Evolutionary conservation across 805 yeast genomes (phyloP).

Genomic region (Sporopachydermia quercuum): DNA sequence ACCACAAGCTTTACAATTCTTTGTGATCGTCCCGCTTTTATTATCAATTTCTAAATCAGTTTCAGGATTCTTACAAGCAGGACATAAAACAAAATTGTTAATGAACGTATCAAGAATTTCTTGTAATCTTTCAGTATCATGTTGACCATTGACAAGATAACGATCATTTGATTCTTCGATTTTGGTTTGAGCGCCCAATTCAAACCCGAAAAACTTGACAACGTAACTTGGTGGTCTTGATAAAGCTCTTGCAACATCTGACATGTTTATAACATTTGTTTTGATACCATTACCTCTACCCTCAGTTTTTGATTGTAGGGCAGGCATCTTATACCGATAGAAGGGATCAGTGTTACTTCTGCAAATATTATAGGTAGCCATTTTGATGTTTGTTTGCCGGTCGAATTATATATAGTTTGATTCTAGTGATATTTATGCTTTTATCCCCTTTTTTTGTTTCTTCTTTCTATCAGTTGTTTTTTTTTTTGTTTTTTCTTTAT

Average conservation of each 20-base stretch:
- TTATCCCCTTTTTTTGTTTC: background rate
- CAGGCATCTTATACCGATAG: slow-evolving; percentile 99
- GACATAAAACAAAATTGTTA: slow-evolving; percentile 83
- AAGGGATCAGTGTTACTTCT: slow-evolving; percentile 97
- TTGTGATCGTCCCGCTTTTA: slow-evolving; percentile 58
- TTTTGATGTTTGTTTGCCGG: slow-evolving; percentile 19
- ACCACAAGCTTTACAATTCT: slow-evolving; percentile 99
- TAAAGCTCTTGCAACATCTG: slow-evolving; percentile 89
- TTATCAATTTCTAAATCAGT: slow-evolving; percentile 68
- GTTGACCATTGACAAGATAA: slow-evolving; percentile 87
- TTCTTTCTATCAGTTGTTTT: background rate
- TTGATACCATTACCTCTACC: slow-evolving; percentile 99
- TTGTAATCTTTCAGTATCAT: slow-evolving; percentile 80
- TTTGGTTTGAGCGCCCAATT: slow-evolving; percentile 91
- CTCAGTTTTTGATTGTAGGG: slow-evolving; percentile 90
- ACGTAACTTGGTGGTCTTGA: slow-evolving; percentile 88
- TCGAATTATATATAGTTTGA: too few species aligned
- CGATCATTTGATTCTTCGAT: slow-evolving; percentile 71
- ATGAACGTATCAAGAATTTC: slow-evolving; percentile 92
- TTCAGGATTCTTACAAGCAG: slow-evolving; percentile 92
- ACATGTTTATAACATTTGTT: slow-evolving; percentile 79
- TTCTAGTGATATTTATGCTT: slow-evolving; percentile 14
- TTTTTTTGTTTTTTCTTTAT: slow-evolving; percentile 2
- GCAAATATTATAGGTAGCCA: slow-evolving; percentile 86
- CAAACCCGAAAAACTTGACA: slow-evolving; percentile 90